Conservation (phyloP, 2,329 filamentous ascomycete species). For the Nemania sp. region DNA sequence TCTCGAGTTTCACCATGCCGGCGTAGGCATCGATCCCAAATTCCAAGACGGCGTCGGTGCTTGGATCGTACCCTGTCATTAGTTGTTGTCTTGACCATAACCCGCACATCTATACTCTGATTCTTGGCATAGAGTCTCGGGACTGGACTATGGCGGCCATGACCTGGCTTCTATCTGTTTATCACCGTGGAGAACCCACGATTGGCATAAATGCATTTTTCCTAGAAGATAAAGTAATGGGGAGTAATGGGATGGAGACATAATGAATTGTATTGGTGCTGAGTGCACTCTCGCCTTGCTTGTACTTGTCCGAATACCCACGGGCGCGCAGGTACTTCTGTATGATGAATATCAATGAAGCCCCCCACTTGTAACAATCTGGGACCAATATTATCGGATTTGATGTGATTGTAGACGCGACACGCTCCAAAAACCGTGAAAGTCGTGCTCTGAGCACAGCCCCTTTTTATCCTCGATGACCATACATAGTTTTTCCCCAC, state of each 20-base stretch:
- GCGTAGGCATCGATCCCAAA: conserved; percentile 34
- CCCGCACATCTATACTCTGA: background rate
- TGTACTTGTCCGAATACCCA: conserved; percentile 9
- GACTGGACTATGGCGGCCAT: background rate
- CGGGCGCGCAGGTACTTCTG: conserved; percentile 3
- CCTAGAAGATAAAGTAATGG: conserved; percentile 22
- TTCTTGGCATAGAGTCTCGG: conserved; percentile 17
- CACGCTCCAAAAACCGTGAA: background rate
- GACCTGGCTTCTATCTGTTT: conserved; percentile 8
- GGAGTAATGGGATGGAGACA: conserved; percentile 17
- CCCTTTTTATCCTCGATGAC: background rate
- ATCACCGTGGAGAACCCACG: conserved; percentile 9
- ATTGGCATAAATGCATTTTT: conserved; percentile 20
- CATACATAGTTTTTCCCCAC: background rate
- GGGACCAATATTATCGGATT: too few species aligned
- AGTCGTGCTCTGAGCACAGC: background rate
- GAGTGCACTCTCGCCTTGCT: background rate
- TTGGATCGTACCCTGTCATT: conserved; percentile 39
- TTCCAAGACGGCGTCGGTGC: conserved; percentile 39
- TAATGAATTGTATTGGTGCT: background rate
- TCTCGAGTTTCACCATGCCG: conserved; percentile 40
- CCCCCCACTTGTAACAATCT: background rate
- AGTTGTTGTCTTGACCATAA: conserved; percentile 5
- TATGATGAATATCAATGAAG: conserved; percentile 16
- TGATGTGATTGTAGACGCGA: background rate